Conservation (phyloP, 805 yeast species). For the Lipomyces anomalus region DNA sequence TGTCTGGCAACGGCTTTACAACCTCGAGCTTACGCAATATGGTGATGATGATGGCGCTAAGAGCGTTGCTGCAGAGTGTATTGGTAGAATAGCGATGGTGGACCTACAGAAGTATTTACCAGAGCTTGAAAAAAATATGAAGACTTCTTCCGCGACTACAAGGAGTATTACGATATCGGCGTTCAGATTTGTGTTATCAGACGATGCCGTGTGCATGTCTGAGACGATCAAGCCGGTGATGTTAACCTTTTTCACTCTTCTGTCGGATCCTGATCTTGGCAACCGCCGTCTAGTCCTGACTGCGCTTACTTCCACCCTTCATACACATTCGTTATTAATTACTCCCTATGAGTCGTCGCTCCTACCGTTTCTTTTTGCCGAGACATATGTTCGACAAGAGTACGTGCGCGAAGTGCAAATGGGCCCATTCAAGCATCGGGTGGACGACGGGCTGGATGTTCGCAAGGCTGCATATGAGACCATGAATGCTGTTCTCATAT, state of each 20-base stretch:
- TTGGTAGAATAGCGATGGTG: constrained; percentile 25
- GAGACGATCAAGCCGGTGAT: constrained; percentile 28
- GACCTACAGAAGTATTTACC: constrained; percentile 32
- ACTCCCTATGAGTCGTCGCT: constrained; percentile 43
- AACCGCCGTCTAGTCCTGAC: constrained; percentile 56
- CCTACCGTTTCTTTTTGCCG: constrained; percentile 48
- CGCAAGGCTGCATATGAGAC: constrained; percentile 69
- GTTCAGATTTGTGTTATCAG: constrained; percentile 33
- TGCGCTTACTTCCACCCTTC: constrained; percentile 54
- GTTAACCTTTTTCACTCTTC: constrained; percentile 28
- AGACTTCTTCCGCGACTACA: constrained; percentile 21
- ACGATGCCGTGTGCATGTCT: constrained; percentile 21
- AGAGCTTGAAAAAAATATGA: constrained; percentile 29
- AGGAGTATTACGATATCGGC: constrained; percentile 35
- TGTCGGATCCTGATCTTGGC: constrained; percentile 41
- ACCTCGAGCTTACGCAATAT: not conserved
- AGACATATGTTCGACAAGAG: constrained; percentile 49
- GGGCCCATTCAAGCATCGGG: constrained; percentile 81
- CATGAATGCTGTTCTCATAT: constrained; percentile 46
- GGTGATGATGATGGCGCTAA: constrained; percentile 14
- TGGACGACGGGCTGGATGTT: constrained; percentile 70
- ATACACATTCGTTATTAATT: constrained; percentile 47
- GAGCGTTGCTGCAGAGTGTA: constrained; percentile 17
- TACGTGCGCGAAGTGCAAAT: constrained; percentile 64
- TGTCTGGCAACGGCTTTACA: not conserved